Conservation (phyloP, 768 basidiomycete genomes). For the Tephrocybe sp. region DNA sequence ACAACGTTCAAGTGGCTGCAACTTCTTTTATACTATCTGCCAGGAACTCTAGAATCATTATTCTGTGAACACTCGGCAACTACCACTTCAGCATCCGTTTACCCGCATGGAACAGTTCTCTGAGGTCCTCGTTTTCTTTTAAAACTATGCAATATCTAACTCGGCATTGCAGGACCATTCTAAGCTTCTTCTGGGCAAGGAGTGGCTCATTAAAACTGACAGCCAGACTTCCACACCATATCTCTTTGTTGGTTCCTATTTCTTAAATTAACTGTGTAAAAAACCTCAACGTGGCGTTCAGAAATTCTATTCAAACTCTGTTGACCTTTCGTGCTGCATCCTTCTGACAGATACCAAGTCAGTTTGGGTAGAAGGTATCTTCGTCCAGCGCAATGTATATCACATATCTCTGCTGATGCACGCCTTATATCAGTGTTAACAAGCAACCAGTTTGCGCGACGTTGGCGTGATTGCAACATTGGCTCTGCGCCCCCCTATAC, state of each 20-base stretch:
- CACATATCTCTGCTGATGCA: conserved; percentile 12
- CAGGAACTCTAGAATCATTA: too few species aligned
- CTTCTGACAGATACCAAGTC: conserved; percentile 72
- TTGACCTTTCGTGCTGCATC: conserved; percentile 56
- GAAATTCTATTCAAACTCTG: conserved; percentile 62
- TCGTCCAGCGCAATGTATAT: neutral
- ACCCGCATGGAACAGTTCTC: conserved; percentile 46
- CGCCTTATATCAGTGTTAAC: conserved; percentile 41
- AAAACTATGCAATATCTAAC: conserved; percentile 9
- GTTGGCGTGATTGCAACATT: conserved; percentile 66
- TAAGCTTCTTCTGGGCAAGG: conserved; percentile 56
- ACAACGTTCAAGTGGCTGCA: neutral
- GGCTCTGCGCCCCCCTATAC: conserved; percentile 26
- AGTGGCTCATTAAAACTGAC: conserved; percentile 74
- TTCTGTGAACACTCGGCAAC: too few species aligned
- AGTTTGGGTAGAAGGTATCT: conserved; percentile 72
- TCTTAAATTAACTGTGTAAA: neutral
- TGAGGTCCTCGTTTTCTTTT: conserved; percentile 32
- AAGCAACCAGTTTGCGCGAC: conserved; percentile 57
- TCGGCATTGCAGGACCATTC: conserved; percentile 45
- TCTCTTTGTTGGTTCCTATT: conserved; percentile 52
- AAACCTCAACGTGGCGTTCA: conserved; percentile 24
- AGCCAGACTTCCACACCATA: conserved; percentile 60
- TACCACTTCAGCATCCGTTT: neutral
- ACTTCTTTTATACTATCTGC: conserved; percentile 3